Conservation (phyloP, 2,329 filamentous ascomycete species). For the Colletotrichum eremochloae region DNA sequence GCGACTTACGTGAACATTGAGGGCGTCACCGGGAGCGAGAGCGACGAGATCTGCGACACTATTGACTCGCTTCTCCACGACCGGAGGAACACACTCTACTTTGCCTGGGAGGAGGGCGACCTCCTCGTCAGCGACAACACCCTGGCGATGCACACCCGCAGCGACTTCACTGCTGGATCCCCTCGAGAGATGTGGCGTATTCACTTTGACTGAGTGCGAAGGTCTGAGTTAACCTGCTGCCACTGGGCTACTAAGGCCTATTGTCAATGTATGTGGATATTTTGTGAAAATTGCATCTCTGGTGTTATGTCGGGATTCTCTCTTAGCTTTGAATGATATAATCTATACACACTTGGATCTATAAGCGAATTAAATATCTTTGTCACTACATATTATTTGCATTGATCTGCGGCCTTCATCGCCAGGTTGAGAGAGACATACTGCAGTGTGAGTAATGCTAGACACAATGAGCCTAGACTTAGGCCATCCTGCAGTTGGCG, state of each 20-base stretch:
- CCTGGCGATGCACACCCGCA: conserved; percentile 63
- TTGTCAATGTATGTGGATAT: conserved; percentile 14
- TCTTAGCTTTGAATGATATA: neutral
- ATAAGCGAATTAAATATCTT: neutral
- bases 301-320: conserved; percentile 30
- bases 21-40: conserved; percentile 48
- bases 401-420: too few relatives aligned
- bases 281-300: conserved; percentile 23
- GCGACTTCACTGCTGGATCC: conserved; percentile 58
- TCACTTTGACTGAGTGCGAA: conserved; percentile 58
- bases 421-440: too few relatives aligned
- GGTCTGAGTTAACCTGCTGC: neutral
- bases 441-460: too few relatives aligned
- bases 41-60: conserved; percentile 53
- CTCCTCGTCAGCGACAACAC: conserved; percentile 66
- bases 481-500: too few relatives aligned
- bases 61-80: conserved; percentile 63
- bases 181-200: conserved; percentile 65
- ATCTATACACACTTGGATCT: neutral
- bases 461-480: too few relatives aligned
- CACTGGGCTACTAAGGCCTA: neutral
- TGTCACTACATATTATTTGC: too few relatives aligned
- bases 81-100: conserved; percentile 62
- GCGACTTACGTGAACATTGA: conserved; percentile 60
- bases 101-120: conserved; percentile 68